Evolutionary conservation across 768 basidiomycete genomes (phyloP), one percentile per base, ranked within the genome.

Genomic region (Trametes villosa): DNA sequence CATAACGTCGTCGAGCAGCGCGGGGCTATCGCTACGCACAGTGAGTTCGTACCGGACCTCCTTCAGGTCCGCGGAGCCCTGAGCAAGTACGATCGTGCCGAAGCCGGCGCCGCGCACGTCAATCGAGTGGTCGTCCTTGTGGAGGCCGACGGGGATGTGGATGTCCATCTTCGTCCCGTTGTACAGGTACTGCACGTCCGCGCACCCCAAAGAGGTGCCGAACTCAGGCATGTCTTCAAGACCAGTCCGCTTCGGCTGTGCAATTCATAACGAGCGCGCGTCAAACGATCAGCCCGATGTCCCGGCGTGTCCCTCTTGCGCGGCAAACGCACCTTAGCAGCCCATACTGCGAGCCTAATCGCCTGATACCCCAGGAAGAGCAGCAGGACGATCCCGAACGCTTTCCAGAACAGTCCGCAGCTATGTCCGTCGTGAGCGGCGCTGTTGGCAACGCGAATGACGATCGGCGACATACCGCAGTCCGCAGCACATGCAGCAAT

Each of bases 151-250:
- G 4, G 80, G 78, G 7, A 79, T 74, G 61, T 81, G 69, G 26
- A 75, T 67, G 31, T 75, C 72, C 47, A 74, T 68, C 4, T 59
- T 51, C 22, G 74, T 71, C 12, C 71, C 74, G 27, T 81, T 63
- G 70, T 83, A 85, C 54, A 80, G 65, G 63, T 81, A 73, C 2
- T 79, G 74, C 7, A 80, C 79, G 46, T 76, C 62, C 9, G 73
- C 63, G 68, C 84, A 86, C 9, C 82, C 82, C 0, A 86, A 77
- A 7, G 82, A 82, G 4, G 71, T 77, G 70, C 82, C 79, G 73
- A 79, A 86, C 27, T 69, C 76, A 0, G 85, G 86, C 79, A 85
- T 82, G n/a, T 72, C 68, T 65, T 86, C 84, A 7, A 86, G 72
- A 12, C 83, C 83, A 38, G 81, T 81, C 1, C 80, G 79, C 0